Conservation (phyloP, 2,329 filamentous ascomycete species). For the Ascochyta rabiei region DNA sequence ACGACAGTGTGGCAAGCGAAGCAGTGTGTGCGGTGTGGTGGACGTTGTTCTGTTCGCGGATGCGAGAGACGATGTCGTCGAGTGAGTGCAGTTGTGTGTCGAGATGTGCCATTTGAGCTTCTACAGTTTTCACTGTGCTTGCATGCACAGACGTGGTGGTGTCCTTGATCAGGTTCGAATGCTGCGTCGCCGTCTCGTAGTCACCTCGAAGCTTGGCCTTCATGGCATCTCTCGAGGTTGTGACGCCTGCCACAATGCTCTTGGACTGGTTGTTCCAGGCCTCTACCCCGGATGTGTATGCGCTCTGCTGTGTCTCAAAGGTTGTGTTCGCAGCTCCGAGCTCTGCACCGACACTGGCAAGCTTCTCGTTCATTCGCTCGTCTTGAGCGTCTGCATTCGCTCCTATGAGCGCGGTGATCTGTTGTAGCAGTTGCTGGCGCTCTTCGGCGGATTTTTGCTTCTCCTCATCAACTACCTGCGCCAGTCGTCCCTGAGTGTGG, state of each 20-base stretch:
- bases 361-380: conserved; percentile 68
- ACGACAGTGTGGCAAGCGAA: conserved; percentile 70
- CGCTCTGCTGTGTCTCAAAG: conserved; percentile 68
- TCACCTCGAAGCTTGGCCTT: conserved; percentile 85
- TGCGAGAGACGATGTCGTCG: conserved; percentile 86
- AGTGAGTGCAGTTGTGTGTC: conserved; percentile 86
- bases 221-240: conserved; percentile 75
- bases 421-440: conserved; percentile 72
- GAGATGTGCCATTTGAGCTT: conserved; percentile 86
- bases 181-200: conserved; percentile 77
- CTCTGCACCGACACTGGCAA: conserved; percentile 67
- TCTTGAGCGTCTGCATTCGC: conserved; percentile 77
- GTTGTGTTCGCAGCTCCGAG: conserved; percentile 68
- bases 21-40: conserved; percentile 73
- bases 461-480: conserved; percentile 77
- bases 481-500: conserved; percentile 68
- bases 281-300: conserved; percentile 75
- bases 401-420: conserved; percentile 79
- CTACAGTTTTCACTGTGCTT: conserved; percentile 87
- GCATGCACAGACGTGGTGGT: conserved; percentile 87
- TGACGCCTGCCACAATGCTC: conserved; percentile 71
- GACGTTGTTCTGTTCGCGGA: conserved; percentile 77
- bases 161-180: conserved; percentile 81
- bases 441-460: conserved; percentile 74
- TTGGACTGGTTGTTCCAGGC: conserved; percentile 73